phyloP scores from a whole-genome alignment of 257 asterid species.

The Perilla frutescens region DNA sequence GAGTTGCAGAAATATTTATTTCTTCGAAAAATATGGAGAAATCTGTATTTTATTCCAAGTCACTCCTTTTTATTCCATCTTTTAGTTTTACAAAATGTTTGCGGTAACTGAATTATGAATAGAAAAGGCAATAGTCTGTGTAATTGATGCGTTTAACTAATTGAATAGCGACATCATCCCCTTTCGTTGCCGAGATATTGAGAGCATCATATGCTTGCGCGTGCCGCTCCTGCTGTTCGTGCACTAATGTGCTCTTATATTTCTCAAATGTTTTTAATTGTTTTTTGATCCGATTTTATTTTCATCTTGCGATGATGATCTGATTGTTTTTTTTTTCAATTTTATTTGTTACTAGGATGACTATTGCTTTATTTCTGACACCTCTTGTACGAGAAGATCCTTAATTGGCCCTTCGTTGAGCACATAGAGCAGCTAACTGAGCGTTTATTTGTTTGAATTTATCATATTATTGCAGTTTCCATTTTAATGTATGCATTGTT shows the following conservation, averaged over 20 bases:
- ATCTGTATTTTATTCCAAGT: no score
- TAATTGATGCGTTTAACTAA: slow-evolving; percentile 45
- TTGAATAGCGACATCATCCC: slow-evolving; percentile 45
- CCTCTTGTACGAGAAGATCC: slow-evolving; percentile 79
- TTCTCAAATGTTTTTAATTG: not conserved
- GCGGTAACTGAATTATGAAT: not conserved
- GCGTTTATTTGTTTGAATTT: not conserved
- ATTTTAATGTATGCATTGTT: no score
- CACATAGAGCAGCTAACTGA: slow-evolving; percentile 77
- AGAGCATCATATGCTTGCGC: slow-evolving; percentile 69
- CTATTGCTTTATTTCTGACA: no score
- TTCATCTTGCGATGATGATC: not conserved
- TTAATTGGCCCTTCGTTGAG: slow-evolving; percentile 61
- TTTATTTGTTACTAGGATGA: no score
- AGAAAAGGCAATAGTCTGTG: slow-evolving; percentile 38
- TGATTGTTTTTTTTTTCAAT: not conserved
- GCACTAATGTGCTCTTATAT: slow-evolving; percentile 64
- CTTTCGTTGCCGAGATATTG: slow-evolving; percentile 51
- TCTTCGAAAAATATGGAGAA: not conserved
- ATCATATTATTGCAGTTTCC: not conserved
- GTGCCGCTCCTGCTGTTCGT: slow-evolving; percentile 47
- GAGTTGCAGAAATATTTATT: no score
- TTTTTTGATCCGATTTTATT: not conserved
- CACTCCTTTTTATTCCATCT: not conserved
- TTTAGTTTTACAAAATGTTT: not conserved